Conservation (phyloP, 257 asterid species). For the Nicotiana knightiana region DNA sequence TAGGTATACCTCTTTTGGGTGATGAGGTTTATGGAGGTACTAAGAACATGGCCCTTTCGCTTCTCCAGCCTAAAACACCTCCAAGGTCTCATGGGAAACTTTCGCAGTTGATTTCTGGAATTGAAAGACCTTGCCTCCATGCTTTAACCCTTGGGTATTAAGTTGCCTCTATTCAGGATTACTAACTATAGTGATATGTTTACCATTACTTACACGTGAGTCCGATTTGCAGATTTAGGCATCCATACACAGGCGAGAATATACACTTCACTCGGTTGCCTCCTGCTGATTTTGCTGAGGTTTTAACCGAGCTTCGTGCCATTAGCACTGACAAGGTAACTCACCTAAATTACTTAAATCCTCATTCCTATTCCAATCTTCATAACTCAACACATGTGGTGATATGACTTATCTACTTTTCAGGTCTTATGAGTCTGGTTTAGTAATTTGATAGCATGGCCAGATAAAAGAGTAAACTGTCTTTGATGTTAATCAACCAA, state of each 20-base stretch:
- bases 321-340: slow-evolving; percentile 50
- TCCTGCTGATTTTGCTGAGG: slow-evolving; percentile 69
- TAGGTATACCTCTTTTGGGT: slow-evolving; percentile 88
- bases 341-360: neutral
- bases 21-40: slow-evolving; percentile 97
- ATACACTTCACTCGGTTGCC: slow-evolving; percentile 66
- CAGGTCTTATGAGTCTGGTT: neutral
- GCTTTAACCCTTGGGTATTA: slow-evolving; percentile 69
- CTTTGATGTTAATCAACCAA: neutral
- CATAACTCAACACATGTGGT: neutral
- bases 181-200: neutral
- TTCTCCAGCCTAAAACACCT: slow-evolving; percentile 62
- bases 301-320: slow-evolving; percentile 50
- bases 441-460: neutral
- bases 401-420: neutral
- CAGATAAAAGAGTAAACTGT: neutral
- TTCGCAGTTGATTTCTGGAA: slow-evolving; percentile 36
- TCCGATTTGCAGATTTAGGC: slow-evolving; percentile 48
- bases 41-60: slow-evolving; percentile 68
- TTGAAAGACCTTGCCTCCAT: slow-evolving; percentile 92
- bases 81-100: slow-evolving; percentile 38
- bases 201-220: neutral
- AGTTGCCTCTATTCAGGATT: neutral
- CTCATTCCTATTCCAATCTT: neutral
- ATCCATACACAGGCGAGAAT: slow-evolving; percentile 64